Base-by-base conservation (phyloP, 1,139 yeast species). In the Magnusiomyces fungicola region DNA sequence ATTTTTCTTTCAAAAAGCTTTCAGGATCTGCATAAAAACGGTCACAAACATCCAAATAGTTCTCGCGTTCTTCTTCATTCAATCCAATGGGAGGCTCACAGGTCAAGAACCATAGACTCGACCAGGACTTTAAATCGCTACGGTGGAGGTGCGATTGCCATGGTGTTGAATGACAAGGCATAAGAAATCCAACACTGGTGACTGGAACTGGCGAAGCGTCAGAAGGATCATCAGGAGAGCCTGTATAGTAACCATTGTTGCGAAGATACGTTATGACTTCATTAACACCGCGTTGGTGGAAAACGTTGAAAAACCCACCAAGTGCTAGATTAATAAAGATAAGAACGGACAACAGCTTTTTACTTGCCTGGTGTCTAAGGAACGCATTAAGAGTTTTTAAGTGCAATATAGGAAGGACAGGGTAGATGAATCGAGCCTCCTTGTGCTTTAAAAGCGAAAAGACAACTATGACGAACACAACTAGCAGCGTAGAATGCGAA, bases 101-200 rank as follows among this genome's bases (percentile, higher is more conserved):
- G 0, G 96, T 80, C 38, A 94, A 70, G 53, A 83, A 83, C 96
- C 96, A 86, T 2, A 79, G 66, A 7, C 68, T 66, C 3, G 78
- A 64, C 18, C 39, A 40, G 5, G 41, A 27, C 16, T 40, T 36
- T n/a, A 51, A 45, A 18, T 73, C 74, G 6, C 69, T 65, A 23
- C 84, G 68, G 60, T 89, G 96, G 41, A 94, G 66, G 60, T 84
- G 81, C 34, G 95, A 79, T 61, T 88, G 96, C 83, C 95, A 87
- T 2, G 98, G 98, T 0, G 97, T 90, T 0, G 97, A 90, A 64
- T 94, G 98, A 60, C 98, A 94, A 0, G 99, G 98, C 62, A 90
- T 87, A 19, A 94, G 65, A 56, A 92, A 83, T 0, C 96, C 95
- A 40, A 89, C 69, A 2, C 84, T 74, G n/a, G 38, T 14, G 5